Evolutionary conservation across 2,329 filamentous ascomycete genomes (phyloP).

Genomic region (Apiospora saccharicola): DNA sequence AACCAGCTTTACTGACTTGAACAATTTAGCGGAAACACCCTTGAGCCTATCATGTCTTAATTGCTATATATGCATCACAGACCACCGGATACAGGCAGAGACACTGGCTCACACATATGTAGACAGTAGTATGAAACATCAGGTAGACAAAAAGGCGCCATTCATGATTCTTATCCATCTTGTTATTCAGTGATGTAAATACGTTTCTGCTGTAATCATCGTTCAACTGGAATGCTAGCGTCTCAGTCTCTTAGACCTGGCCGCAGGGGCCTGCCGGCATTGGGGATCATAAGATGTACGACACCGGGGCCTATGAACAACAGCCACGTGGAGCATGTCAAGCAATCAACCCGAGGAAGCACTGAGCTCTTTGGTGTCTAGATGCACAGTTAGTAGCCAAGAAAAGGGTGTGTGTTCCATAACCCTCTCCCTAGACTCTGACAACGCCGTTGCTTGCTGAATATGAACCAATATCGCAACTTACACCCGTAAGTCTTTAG

Average conservation of each 20-base stretch:
- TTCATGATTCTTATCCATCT: not conserved
- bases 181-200: not conserved
- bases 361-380: not conserved
- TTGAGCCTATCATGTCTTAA: conserved; percentile 55
- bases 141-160: conserved; percentile 24
- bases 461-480: not conserved
- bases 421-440: not conserved
- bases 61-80: not conserved
- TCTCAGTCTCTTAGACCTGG: no score
- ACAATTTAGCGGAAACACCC: conserved; percentile 57
- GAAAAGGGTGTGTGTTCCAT: not conserved
- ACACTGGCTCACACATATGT: conserved; percentile 12
- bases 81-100: not conserved
- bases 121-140: conserved; percentile 19
- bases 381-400: not conserved
- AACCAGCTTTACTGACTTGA: conserved; percentile 34
- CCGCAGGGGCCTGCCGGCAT: no score
- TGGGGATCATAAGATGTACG: not conserved
- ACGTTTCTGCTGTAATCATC: not conserved
- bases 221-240: no score
- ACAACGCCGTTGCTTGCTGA: not conserved
- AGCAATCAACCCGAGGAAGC: not conserved
- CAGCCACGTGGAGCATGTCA: not conserved
- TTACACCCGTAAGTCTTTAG: not conserved
- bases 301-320: not conserved